Evolutionary conservation across 495 filamentous ascomycete genomes (phyloP), one percentile per base, ranked within the genome.

Genomic region (Trichoderma asperelloides): DNA sequence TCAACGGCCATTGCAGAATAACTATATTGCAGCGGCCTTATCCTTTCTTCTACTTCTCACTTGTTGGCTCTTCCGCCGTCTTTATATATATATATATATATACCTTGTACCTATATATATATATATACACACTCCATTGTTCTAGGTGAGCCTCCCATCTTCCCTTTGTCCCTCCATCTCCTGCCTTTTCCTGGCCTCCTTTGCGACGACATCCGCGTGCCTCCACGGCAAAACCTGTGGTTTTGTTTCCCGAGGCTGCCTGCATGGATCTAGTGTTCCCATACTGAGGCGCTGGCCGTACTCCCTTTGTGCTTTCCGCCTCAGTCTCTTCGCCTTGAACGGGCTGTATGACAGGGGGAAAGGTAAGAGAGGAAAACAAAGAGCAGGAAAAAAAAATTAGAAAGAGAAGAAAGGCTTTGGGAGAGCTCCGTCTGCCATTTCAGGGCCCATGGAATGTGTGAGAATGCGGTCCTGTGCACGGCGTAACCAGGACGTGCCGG

Each of bases 181-280:
- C 55, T 60, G 55, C 55, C 55, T 60, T 60, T 60, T 60, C 55
- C 55, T 60, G 55, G 23, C 55, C 5, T 60, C 55, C 25, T 60
- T 60, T 60, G 55, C 55, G 55, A 60, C 55, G 55, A 60, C 16
- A 60, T 60, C 55, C 55, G 55, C 55, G 55, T 60, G 55, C 55
- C 55, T 60, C 55, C 55, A 60, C 27, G 55, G 16, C 55, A 60
- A 37, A 37, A 37, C 55, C 16, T 23, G 55, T 60, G 55, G 27
- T 60, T 51, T 30, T 60, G 55, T 60, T 60, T 60, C 55, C 55
- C 55, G 55, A 60, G 55, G 55, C 55, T 60, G 55, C 55, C 55
- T 60, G 55, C 55, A 60, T 60, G 55, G 55, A 60, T 60, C 55
- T 60, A 60, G 55, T 60, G 55, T 60, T 60, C 55, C 55, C 55